Evolutionary conservation across 2,329 filamentous ascomycete species (phyloP).

Genomic region (Didymella keratinophila): DNA sequence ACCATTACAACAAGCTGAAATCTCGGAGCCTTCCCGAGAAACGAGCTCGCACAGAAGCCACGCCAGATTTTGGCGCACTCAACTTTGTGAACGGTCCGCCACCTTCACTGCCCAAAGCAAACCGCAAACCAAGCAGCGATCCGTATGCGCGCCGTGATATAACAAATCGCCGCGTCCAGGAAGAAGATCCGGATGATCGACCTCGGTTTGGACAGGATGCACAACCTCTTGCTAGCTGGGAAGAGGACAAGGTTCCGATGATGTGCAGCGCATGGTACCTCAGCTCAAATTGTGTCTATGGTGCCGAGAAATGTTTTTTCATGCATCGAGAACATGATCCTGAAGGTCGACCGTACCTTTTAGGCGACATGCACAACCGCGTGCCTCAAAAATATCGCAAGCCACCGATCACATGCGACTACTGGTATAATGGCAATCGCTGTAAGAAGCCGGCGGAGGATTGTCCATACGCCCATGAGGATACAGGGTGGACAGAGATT

Average conservation of each 20-base stretch:
- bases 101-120: slow-evolving; percentile 6
- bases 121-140: slow-evolving; percentile 19
- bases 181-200: slow-evolving; percentile 20
- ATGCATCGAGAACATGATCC: slow-evolving; percentile 38
- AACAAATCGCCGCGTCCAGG: slow-evolving; percentile 22
- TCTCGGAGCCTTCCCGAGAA: slow-evolving; percentile 31
- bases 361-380: slow-evolving; percentile 26
- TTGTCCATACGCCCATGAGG: slow-evolving; percentile 40
- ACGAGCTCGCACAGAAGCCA: slow-evolving; percentile 33
- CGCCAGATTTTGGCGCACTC: slow-evolving; percentile 36
- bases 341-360: slow-evolving; percentile 24
- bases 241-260: slow-evolving; percentile 38
- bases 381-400: slow-evolving; percentile 39
- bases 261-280: slow-evolving; percentile 42
- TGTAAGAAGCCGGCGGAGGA: slow-evolving; percentile 33
- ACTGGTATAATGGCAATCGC: slow-evolving; percentile 31
- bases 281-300: slow-evolving; percentile 30
- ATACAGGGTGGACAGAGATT: slow-evolving; percentile 35
- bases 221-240: slow-evolving; percentile 29
- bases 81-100: slow-evolving; percentile 37
- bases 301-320: slow-evolving; percentile 33
- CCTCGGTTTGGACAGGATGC: neutral
- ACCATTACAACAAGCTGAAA: slow-evolving; percentile 29
- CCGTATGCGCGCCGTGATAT: slow-evolving; percentile 38
- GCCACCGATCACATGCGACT: slow-evolving; percentile 41